Evolutionary conservation across 768 basidiomycete species (phyloP).

Genomic region (Boletales sp.): DNA sequence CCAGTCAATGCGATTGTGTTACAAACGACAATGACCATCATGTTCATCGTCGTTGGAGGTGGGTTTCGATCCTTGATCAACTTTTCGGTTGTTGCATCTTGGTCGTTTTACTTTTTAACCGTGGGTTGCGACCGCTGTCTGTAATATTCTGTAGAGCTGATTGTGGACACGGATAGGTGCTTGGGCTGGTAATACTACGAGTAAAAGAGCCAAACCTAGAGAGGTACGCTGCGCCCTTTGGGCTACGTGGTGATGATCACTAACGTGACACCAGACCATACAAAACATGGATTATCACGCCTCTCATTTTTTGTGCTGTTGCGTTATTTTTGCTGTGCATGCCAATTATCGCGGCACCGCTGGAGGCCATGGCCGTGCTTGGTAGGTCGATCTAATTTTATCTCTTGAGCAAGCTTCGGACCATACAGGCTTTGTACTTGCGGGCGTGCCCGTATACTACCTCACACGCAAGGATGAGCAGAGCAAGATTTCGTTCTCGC

Average conservation of each 20-base stretch:
- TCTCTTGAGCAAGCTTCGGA: neutral
- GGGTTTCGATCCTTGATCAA: conserved; percentile 88
- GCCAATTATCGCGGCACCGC: conserved; percentile 91
- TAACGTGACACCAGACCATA: conserved; percentile 65
- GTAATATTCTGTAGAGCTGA: neutral
- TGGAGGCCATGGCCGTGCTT: conserved; percentile 82
- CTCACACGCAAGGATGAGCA: conserved; percentile 57
- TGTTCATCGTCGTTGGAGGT: conserved; percentile 82
- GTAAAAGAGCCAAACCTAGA: conserved; percentile 88
- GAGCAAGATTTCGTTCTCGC: conserved; percentile 30
- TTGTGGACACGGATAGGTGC: conserved; percentile 47
- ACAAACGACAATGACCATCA: conserved; percentile 68
- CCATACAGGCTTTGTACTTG: conserved; percentile 64
- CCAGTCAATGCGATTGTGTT: conserved; percentile 86
- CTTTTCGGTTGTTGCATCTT: conserved; percentile 83
- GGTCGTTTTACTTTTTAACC: conserved; percentile 86
- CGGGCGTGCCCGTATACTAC: conserved; percentile 82
- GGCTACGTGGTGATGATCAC: neutral
- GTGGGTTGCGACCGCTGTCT: conserved; percentile 38
- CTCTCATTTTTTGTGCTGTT: conserved; percentile 84
- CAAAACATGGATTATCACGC: conserved; percentile 87
- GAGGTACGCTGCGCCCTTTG: conserved; percentile 40
- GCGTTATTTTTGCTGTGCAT: conserved; percentile 66
- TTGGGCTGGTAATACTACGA: conserved; percentile 84
- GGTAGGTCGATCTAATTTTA: conserved; percentile 43